phyloP scores from a whole-genome alignment of 441 rosid genomes.

The Sinapis alba region DNA sequence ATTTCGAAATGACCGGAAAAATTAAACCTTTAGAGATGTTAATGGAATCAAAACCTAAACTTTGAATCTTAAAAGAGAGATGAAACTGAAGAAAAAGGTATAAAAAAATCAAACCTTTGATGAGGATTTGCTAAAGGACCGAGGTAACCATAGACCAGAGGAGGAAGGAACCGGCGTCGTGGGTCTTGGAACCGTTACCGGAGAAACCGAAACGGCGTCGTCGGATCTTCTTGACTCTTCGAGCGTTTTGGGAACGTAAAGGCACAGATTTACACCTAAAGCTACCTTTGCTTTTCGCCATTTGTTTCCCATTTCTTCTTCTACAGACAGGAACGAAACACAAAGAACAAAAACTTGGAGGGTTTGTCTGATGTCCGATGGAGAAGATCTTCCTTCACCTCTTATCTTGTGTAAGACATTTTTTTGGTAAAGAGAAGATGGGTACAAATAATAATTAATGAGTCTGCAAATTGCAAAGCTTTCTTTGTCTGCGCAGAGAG shows the following conservation, averaged over 20 bases:
- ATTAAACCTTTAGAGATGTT: not conserved
- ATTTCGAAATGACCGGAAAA: not conserved
- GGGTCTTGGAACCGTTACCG: slow-evolving; percentile 44
- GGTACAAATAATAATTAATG: slow-evolving; percentile 16
- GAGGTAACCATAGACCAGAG: slow-evolving; percentile 64
- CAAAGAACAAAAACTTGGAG: not conserved
- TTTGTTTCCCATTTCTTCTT: slow-evolving; percentile 67
- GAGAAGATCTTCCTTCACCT: not conserved
- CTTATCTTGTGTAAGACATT: slow-evolving; percentile 18
- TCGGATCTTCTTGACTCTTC: slow-evolving; percentile 62
- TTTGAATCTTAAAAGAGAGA: not conserved
- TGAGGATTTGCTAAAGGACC: slow-evolving; percentile 52
- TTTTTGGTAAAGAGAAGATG: slow-evolving; percentile 3
- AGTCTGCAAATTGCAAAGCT: slow-evolving; percentile 27
- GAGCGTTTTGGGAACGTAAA: slow-evolving; percentile 69
- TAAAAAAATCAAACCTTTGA: slow-evolving; percentile 54
- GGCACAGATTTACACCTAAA: slow-evolving; percentile 80
- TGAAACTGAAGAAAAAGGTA: too few species aligned
- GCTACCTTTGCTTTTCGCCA: slow-evolving; percentile 94
- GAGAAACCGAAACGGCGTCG: slow-evolving; percentile 49
- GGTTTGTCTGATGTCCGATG: not conserved
- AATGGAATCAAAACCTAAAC: slow-evolving; percentile 16
- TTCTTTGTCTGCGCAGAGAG: slow-evolving; percentile 18
- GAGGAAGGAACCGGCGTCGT: slow-evolving; percentile 72
- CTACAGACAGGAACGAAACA: not conserved